Evolutionary conservation across 495 filamentous ascomycete genomes (phyloP).

Genomic region (Aspergillus heteromorphus): DNA sequence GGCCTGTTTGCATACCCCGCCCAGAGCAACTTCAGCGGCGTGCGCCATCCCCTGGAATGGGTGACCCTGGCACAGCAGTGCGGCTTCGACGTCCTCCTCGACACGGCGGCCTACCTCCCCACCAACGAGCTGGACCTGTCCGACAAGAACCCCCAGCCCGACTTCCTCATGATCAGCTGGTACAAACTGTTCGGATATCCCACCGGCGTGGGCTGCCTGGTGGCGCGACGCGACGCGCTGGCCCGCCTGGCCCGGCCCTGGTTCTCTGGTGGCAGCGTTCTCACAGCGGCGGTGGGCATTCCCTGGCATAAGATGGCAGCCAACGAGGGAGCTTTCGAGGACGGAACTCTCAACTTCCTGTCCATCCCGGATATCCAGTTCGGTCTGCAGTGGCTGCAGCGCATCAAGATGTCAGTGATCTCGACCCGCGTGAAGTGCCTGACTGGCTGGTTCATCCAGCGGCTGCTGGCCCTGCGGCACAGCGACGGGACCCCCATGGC

Average conservation of each 20-base stretch:
- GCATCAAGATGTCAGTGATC: neutral
- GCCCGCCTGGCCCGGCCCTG: slow-evolving; percentile 4
- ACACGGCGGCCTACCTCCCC: slow-evolving; percentile 7
- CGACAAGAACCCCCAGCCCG: neutral
- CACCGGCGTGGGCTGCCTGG: slow-evolving; percentile 6
- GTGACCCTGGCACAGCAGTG: slow-evolving; percentile 2
- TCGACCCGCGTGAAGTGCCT: slow-evolving; percentile 4
- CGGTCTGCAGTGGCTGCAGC: slow-evolving; percentile 3
- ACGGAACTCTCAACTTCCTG: slow-evolving; percentile 6
- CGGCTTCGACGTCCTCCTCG: slow-evolving; percentile 7
- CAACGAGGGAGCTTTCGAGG: slow-evolving; percentile 3
- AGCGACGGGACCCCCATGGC: neutral
- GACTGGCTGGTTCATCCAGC: slow-evolving; percentile 3
- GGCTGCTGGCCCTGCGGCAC: slow-evolving; percentile 1
- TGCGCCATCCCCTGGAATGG: slow-evolving; percentile 5
- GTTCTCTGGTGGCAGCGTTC: slow-evolving; percentile 5
- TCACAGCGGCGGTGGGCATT: neutral
- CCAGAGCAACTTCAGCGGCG: slow-evolving; percentile 10
- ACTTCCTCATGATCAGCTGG: slow-evolving; percentile 5
- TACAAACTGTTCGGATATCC: slow-evolving; percentile 11
- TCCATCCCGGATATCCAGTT: slow-evolving; percentile 6
- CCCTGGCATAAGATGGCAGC: neutral
- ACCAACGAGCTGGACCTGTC: slow-evolving; percentile 5
- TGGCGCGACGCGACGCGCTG: slow-evolving; percentile 2
- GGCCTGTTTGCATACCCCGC: slow-evolving; percentile 9